Conservation (phyloP, 2,329 filamentous ascomycete species). For the Calonectria leucothoes region DNA sequence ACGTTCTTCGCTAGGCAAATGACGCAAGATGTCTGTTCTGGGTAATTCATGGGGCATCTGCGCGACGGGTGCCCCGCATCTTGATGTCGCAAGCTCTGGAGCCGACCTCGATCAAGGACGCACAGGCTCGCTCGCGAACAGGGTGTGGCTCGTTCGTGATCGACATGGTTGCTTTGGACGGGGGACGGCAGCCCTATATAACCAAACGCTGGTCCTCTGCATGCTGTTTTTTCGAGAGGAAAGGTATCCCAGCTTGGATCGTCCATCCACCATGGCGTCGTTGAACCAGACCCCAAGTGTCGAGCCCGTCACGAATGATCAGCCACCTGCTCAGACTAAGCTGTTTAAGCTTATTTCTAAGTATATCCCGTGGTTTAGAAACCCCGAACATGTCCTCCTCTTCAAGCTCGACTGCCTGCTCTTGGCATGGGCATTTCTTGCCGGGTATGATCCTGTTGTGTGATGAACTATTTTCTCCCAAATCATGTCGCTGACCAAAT, state of each 20-base stretch:
- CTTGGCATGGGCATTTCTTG: constrained; percentile 50
- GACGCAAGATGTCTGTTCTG: constrained; percentile 30
- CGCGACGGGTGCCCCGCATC: constrained; percentile 25
- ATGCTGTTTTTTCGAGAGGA: neutral
- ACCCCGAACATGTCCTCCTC: constrained; percentile 47
- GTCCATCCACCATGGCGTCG: neutral
- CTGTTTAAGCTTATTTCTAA: constrained; percentile 34
- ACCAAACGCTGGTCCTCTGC: neutral
- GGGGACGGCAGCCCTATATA: constrained; percentile 6
- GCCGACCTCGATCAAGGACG: constrained; percentile 14
- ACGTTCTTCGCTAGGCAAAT: constrained; percentile 37
- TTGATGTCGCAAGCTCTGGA: neutral
- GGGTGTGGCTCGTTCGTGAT: constrained; percentile 15
- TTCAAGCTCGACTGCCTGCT: constrained; percentile 50
- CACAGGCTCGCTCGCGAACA: neutral
- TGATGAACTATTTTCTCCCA: neutral
- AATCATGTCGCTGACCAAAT: neutral
- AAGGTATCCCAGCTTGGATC: neutral
- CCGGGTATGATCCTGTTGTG: constrained; percentile 34
- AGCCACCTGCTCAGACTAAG: constrained; percentile 26
- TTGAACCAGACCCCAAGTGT: neutral
- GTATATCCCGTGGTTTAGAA: constrained; percentile 39
- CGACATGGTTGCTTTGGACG: constrained; percentile 4
- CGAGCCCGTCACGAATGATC: neutral
- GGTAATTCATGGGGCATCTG: constrained; percentile 21